Evolutionary conservation across 139 green algal species (phyloP), one percentile per base, ranked within the genome.

Genomic region (Chlorella sp.): DNA sequence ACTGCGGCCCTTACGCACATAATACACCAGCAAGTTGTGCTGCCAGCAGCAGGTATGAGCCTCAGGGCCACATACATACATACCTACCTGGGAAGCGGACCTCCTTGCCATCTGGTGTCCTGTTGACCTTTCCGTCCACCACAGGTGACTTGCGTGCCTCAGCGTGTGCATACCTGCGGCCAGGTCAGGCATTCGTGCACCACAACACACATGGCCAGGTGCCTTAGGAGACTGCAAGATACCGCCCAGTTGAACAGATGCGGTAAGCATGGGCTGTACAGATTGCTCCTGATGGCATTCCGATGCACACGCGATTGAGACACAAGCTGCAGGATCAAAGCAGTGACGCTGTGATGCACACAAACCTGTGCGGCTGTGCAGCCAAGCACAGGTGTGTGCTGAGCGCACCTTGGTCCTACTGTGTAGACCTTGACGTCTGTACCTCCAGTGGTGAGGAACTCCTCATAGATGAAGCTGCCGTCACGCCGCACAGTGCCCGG

Each of bases 391-490:
- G n/a, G n/a, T n/a, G n/a, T n/a, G n/a, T n/a, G n/a, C n/a, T n/a
- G n/a, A n/a, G n/a, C n/a, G n/a, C n/a, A n/a, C n/a, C 73, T 62
- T 1, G 92, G 88, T 42, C 79, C 80, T 31, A 89, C 84, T 3
- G 86, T 91, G 82, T 91, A 91, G 1, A 88, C 85, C 82, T 99
- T 99, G 69, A 99, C 95, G 77, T 99, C 95, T 23, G 95, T 99
- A 70, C 95, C 95, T 0, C 94, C 89, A 5, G 94, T 97, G 72
- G 90, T 79, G 72, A 99, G 82, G 75, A 98, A 99, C 76, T 95
- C 91, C 80, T 99, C 95, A 68, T 98, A 97, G 72, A 99, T 97
- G 88, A 93, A 99, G 2, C 87, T 96, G 17, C 92, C 92, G 64
- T 94, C 83, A 1, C 92, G 77, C 29, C 95, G 87, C 26, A 96